phyloP scores from a whole-genome alignment of 139 green algal genomes.

The Choricystis sp. region DNA sequence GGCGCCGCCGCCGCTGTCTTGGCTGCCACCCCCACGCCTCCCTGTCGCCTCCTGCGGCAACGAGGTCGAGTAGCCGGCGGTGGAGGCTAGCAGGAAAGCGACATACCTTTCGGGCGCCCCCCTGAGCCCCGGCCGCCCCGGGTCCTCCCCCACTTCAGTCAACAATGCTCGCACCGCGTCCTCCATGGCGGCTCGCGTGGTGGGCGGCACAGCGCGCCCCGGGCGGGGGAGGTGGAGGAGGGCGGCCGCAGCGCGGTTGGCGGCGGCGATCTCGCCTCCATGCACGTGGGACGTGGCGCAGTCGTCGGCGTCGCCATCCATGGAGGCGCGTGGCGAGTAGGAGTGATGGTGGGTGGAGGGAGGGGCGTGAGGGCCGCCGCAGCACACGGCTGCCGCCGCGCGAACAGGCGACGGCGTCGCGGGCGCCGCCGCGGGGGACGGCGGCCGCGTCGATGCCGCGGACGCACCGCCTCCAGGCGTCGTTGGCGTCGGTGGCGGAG shows the following conservation, averaged over 20 bases:
- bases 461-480: neutral
- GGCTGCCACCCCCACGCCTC: neutral
- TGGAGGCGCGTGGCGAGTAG: too few relatives aligned
- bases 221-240: neutral
- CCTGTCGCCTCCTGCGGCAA: neutral
- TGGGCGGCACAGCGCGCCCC: neutral
- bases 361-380: neutral
- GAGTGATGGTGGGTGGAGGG: neutral
- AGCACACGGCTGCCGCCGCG: neutral
- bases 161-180: conserved; percentile 1
- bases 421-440: too few relatives aligned
- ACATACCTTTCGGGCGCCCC: conserved; percentile 33
- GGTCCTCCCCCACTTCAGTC: conserved; percentile 2
- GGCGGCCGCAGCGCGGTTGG: neutral
- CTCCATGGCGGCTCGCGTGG: conserved; percentile 3
- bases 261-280: neutral
- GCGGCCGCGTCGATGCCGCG: too few relatives aligned
- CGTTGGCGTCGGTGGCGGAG: neutral
- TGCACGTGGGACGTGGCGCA: neutral
- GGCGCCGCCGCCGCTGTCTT: neutral
- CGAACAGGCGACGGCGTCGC: too few relatives aligned
- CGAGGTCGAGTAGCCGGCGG: conserved; percentile 28
- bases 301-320: too few relatives aligned
- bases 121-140: conserved; percentile 9
- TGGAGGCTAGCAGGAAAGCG: conserved; percentile 32